phyloP scores from a whole-genome alignment of 441 rosid genomes.

The Eutrema salsugineum region DNA sequence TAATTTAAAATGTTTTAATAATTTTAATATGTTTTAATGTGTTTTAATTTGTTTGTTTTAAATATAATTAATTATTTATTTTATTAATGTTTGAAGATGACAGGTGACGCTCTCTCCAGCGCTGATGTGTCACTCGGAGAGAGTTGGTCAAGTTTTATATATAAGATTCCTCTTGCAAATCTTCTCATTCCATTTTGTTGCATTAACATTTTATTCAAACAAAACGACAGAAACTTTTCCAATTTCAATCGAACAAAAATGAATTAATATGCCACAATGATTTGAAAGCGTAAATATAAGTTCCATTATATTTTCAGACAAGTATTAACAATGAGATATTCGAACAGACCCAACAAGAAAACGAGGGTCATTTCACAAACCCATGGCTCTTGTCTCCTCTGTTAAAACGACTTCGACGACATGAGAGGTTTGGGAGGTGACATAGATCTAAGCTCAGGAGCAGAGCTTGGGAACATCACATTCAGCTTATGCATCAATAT shows the following conservation, averaged over 20 bases:
- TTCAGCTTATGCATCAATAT: conserved; percentile 93
- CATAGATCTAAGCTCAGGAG: conserved; percentile 85
- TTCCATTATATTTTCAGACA: conserved; percentile 14
- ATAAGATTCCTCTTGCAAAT: neutral
- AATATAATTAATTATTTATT: no score
- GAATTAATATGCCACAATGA: neutral
- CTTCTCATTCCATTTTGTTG: neutral
- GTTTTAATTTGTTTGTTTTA: no score
- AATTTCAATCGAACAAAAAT: neutral
- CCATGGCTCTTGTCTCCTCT: neutral
- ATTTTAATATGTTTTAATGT: no score
- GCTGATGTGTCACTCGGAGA: no score
- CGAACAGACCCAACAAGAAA: neutral
- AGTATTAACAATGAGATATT: conserved; percentile 16
- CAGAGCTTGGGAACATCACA: conserved; percentile 81
- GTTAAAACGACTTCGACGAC: conserved; percentile 37
- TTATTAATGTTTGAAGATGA: no score
- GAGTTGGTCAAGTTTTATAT: no score
- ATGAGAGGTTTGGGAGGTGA: conserved; percentile 82
- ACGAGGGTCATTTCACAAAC: conserved; percentile 4
- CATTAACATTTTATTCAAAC: neutral
- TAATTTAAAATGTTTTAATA: no score
- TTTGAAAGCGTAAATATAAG: neutral
- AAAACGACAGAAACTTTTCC: neutral
- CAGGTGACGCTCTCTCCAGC: no score